These are phyloP conservation scores for Xylaria sp. DNA, from an alignment of 2,329 filamentous ascomycete genomes.

Conservation along the genomic window DNA sequence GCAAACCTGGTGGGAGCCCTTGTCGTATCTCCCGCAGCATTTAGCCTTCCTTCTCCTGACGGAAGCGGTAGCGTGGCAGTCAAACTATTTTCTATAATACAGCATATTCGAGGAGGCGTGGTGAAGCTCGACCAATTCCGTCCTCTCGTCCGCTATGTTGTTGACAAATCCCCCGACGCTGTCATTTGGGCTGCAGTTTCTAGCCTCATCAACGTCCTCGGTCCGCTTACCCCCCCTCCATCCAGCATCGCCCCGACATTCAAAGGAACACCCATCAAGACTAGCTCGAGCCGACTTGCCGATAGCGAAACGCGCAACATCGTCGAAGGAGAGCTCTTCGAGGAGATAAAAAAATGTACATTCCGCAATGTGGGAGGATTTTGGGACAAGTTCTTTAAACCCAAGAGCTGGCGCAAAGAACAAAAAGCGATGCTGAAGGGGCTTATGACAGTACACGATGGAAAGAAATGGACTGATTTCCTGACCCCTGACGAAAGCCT, in stretches of 20 bases:
- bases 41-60: slow-evolving; percentile 2
- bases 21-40: not conserved
- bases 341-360: slow-evolving; percentile 11
- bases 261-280: slow-evolving; percentile 2
- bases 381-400: slow-evolving; percentile 18
- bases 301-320: slow-evolving; percentile 13
- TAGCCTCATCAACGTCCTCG: slow-evolving; percentile 3
- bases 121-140: slow-evolving; percentile 6
- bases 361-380: slow-evolving; percentile 15
- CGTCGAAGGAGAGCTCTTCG: slow-evolving; percentile 11
- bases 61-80: slow-evolving; percentile 3
- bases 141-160: slow-evolving; percentile 7
- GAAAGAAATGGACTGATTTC: slow-evolving; percentile 9
- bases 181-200: slow-evolving; percentile 10
- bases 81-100: slow-evolving; percentile 15
- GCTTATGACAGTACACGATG: slow-evolving; percentile 2
- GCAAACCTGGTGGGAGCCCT: not conserved
- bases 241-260: slow-evolving; percentile 12
- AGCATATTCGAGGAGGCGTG: not conserved
- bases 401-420: slow-evolving; percentile 1
- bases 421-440: slow-evolving; percentile 11
- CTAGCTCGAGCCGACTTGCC: slow-evolving; percentile 7
- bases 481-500: not conserved
- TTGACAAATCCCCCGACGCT: slow-evolving; percentile 5
- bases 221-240: not conserved